Evolutionary conservation across 345 rosid species (phyloP), one percentile per base, ranked within the genome.

Genomic region (Euclidium syriacum): DNA sequence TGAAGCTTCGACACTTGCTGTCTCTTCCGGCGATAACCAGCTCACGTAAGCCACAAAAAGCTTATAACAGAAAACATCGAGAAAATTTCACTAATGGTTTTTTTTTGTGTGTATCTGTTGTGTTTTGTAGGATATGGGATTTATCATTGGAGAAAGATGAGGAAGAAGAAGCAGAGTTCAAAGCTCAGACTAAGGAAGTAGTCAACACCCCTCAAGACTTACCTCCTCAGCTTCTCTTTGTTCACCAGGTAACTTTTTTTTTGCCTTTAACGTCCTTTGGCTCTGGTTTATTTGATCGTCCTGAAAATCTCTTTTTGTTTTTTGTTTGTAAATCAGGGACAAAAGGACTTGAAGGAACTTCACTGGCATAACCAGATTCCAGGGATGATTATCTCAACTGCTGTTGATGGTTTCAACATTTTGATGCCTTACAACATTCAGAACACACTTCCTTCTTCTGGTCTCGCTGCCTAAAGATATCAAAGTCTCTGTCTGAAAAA

Each of bases 321-420:
- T 52, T 26, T 26, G 1, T 3, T 3, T 23, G 6, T 35, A 40
- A 40, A 41, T 1, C 57, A 89, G 97, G 97, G 99, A 12, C 99
- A 94, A 54, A 85, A 84, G 20, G 91, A 94, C 75, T 75, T 85
- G 85, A 94, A 90, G 78, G 99, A 94, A 72, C 85, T 90, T 63
- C 99, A 90, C 40, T 94, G 97, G 97, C 96, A 94, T 46, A 35
- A 76, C 55, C 96, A 90, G 80, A 83, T 94, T 61, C 96, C 99
- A 0, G 99, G 96, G 53, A 94, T 90, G 99, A 30, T 90, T 1
- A 88, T 90, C 41, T 83, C 95, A 6, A 90, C 92, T 2, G 95
- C 96, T 16, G 75, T 71, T 0, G 97, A 90, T 44, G 96, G 99
- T 54, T 94, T 85, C 73, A 94, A 87, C 75, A 79, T 90, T 62